These are phyloP conservation scores for Aphanomyces euteiches DNA, from an alignment of 352 stramenopile species.

Conservation along the genomic window DNA sequence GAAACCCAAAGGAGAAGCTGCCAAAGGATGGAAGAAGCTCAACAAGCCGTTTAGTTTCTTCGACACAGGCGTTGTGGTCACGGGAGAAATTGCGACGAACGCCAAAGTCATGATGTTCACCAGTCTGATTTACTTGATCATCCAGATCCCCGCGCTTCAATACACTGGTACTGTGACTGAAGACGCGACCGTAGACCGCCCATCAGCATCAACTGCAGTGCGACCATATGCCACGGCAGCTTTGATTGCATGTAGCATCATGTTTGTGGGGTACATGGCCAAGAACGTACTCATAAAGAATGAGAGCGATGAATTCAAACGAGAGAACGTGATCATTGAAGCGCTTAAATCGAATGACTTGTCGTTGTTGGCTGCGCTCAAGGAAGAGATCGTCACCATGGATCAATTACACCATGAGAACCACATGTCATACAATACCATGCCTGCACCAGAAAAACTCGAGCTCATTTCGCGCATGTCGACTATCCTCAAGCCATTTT, in stretches of 20 bases:
- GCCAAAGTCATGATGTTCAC: constrained; percentile 91
- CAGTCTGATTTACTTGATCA: constrained; percentile 93
- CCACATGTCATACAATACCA: not conserved
- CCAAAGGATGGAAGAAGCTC: constrained; percentile 77
- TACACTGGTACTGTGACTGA: constrained; percentile 75
- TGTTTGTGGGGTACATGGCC: constrained; percentile 90
- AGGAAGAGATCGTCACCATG: not conserved
- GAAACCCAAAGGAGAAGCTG: constrained; percentile 56
- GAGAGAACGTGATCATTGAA: constrained; percentile 53
- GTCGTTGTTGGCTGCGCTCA: constrained; percentile 45
- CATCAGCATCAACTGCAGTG: constrained; percentile 71
- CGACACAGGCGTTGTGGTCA: constrained; percentile 73
- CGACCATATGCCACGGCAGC: constrained; percentile 86
- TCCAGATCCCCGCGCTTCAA: constrained; percentile 89
- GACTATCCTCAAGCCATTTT: constrained; percentile 91
- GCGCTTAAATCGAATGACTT: constrained; percentile 48
- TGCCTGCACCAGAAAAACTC: constrained; percentile 4
- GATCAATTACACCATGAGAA: not conserved
- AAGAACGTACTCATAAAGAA: constrained; percentile 68
- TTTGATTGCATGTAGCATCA: constrained; percentile 83
- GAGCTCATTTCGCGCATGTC: constrained; percentile 56
- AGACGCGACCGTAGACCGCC: constrained; percentile 64
- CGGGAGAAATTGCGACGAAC: constrained; percentile 85
- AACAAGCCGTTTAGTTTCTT: constrained; percentile 68
- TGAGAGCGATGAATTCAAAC: constrained; percentile 35